These are phyloP conservation scores for Irpex sp. DNA, from an alignment of 1,284 basidiomycete genomes.

Conservation along the genomic window DNA sequence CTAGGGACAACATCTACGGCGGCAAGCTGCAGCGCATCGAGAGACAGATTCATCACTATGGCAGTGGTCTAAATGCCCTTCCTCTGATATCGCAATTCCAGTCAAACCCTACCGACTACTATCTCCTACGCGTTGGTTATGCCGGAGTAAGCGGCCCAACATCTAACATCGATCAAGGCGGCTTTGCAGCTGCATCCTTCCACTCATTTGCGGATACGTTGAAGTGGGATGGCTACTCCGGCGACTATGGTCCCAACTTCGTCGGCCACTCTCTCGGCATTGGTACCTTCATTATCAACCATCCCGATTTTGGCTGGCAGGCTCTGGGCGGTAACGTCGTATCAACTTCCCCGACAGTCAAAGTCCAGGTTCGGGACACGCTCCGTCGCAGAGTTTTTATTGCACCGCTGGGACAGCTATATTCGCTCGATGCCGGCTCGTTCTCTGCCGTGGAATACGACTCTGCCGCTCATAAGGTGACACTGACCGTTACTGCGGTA, in stretches of 20 bases:
- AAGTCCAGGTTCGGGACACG: constrained; percentile 45
- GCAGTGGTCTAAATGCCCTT: constrained; percentile 54
- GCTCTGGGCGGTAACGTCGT: constrained; percentile 52
- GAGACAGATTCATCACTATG: constrained; percentile 59
- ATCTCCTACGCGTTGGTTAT: constrained; percentile 51
- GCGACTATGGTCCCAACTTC: constrained; percentile 61
- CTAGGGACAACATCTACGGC: constrained; percentile 56
- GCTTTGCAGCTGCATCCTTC: constrained; percentile 57
- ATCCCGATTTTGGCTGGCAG: constrained; percentile 61
- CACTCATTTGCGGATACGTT: constrained; percentile 56
- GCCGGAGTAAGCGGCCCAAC: constrained; percentile 50
- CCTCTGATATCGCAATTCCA: constrained; percentile 50
- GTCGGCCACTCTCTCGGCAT: constrained; percentile 54
- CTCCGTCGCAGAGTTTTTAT: constrained; percentile 49
- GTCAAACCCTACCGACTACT: constrained; percentile 44
- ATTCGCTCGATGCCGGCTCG: constrained; percentile 53
- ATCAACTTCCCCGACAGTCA: constrained; percentile 36
- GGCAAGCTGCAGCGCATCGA: constrained; percentile 55
- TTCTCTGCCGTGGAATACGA: constrained; percentile 45
- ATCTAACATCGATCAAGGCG: constrained; percentile 53
- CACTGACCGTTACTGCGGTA: constrained; percentile 37
- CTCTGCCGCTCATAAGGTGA: constrained; percentile 35
- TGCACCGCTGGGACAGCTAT: constrained; percentile 44
- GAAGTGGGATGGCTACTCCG: constrained; percentile 57
- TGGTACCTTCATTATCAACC: constrained; percentile 49